These are phyloP conservation scores for Hirschfeldia incana DNA, from an alignment of 345 rosid genomes.

Conservation along the genomic window DNA sequence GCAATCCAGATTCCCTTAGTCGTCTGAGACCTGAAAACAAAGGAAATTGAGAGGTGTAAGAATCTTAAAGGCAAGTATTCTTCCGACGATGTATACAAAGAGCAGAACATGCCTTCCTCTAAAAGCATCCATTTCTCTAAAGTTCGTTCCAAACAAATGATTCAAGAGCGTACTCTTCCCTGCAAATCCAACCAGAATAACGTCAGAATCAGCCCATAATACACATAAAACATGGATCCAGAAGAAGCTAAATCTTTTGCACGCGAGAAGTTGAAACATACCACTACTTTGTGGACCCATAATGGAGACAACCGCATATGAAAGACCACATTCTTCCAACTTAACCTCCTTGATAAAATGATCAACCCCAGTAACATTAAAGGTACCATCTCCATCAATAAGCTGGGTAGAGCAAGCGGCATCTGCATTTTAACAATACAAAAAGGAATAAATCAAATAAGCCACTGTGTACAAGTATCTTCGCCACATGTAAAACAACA, in stretches of 20 bases:
- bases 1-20: constrained; percentile 99
- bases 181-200: constrained; percentile 43
- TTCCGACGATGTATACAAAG: constrained; percentile 16
- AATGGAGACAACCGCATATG: constrained; percentile 92
- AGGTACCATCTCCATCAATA: constrained; percentile 86
- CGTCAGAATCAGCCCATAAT: background rate
- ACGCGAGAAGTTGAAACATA: constrained; percentile 40
- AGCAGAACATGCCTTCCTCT: constrained; percentile 71
- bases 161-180: constrained; percentile 97
- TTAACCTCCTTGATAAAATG: constrained; percentile 71
- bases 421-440: constrained; percentile 43
- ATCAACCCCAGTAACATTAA: constrained; percentile 69
- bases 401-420: constrained; percentile 81
- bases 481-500: background rate
- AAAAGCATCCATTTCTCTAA: constrained; percentile 99
- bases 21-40: constrained; percentile 78
- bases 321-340: constrained; percentile 82
- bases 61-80: constrained; percentile 7
- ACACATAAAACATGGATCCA: constrained; percentile 1
- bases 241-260: background rate
- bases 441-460: constrained; percentile 10
- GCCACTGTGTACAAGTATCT: background rate
- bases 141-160: constrained; percentile 84
- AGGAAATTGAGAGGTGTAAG: background rate
- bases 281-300: constrained; percentile 99